Evolutionary conservation across 495 filamentous ascomycete species (phyloP).

Genomic region (Cryomyces minteri): DNA sequence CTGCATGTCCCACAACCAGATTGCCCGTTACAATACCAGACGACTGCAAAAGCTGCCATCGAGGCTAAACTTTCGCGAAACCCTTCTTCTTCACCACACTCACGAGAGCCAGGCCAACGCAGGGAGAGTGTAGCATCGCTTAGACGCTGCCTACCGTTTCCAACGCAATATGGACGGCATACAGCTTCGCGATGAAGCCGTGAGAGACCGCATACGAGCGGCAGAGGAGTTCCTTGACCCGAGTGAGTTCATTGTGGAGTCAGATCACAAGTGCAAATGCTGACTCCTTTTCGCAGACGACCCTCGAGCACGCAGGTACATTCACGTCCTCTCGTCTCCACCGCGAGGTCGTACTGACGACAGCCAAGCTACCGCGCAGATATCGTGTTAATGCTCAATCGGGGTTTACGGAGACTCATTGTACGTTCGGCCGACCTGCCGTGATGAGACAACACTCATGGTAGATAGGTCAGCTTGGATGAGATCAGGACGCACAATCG

Average conservation of each 20-base stretch:
- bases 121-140: too few relatives aligned
- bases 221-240: slow-evolving; percentile 78
- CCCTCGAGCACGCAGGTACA: slow-evolving; percentile 38
- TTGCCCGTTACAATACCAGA: too few relatives aligned
- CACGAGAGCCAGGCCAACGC: too few relatives aligned
- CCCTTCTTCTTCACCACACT: too few relatives aligned
- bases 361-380: slow-evolving; percentile 54
- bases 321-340: slow-evolving; percentile 22
- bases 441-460: neutral
- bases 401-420: slow-evolving; percentile 51
- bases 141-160: too few relatives aligned
- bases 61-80: too few relatives aligned
- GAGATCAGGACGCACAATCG: slow-evolving; percentile 80
- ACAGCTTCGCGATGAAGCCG: slow-evolving; percentile 64
- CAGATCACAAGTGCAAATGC: slow-evolving; percentile 4
- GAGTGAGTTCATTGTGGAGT: slow-evolving; percentile 29
- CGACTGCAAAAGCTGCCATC: too few relatives aligned
- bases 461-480: slow-evolving; percentile 65
- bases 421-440: slow-evolving; percentile 21
- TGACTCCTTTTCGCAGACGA: slow-evolving; percentile 25
- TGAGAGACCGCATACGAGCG: slow-evolving; percentile 59
- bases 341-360: neutral
- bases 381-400: slow-evolving; percentile 85
- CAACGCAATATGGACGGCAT: slow-evolving; percentile 41
- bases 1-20: too few relatives aligned